These are phyloP conservation scores for Phytophthora litchii DNA, from an alignment of 352 stramenopile species.

Conservation along the genomic window DNA sequence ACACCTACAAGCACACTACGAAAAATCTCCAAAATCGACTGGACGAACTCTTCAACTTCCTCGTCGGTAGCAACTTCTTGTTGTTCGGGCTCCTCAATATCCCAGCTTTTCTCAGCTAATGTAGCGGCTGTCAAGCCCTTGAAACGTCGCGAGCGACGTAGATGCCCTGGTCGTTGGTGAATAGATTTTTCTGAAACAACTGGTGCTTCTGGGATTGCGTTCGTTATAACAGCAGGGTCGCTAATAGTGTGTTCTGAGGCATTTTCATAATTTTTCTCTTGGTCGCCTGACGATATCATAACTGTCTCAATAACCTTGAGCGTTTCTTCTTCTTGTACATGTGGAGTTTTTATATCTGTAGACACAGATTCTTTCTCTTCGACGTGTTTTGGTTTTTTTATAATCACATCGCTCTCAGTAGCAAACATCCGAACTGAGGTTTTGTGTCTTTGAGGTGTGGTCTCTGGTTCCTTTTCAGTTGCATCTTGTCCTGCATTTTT, in stretches of 20 bases:
- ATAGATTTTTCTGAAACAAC: constrained; percentile 2
- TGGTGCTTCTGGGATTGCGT: neutral
- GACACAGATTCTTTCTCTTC: neutral
- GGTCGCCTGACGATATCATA: neutral
- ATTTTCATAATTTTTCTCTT: neutral
- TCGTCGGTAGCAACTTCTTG: constrained; percentile 11
- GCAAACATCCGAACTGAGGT: neutral
- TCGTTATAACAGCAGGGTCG: neutral
- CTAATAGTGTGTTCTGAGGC: neutral
- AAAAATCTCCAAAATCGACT: constrained; percentile 18
- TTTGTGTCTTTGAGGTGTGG: neutral
- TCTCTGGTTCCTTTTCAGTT: neutral
- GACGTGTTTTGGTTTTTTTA: neutral
- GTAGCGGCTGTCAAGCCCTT: constrained; percentile 11
- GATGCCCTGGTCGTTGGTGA: constrained; percentile 5
- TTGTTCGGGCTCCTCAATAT: neutral
- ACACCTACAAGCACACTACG: constrained; percentile 3
- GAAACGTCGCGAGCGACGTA: constrained; percentile 22
- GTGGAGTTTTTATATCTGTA: neutral
- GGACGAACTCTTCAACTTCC: constrained; percentile 18
- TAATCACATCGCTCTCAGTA: neutral
- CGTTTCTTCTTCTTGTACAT: neutral
- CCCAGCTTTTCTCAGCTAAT: constrained; percentile 20
- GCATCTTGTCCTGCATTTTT: neutral
- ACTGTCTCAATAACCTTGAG: neutral